Base-by-base conservation (phyloP, 768 basidiomycete genomes). In the Porphyrellus cyaneotinctus region DNA sequence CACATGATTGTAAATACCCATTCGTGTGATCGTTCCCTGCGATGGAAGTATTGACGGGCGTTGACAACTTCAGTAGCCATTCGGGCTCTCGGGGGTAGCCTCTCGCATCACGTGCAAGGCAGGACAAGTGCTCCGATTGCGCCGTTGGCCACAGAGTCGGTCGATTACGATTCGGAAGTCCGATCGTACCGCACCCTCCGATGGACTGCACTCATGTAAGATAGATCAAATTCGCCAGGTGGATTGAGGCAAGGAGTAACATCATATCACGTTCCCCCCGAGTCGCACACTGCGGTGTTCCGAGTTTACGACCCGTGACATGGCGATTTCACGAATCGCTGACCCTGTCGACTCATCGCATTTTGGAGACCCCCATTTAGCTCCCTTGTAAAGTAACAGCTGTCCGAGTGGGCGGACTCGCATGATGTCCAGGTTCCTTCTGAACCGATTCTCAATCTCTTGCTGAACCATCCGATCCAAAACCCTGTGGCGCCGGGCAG, bases 161-260 rank as follows among this genome's bases (percentile, higher is more conserved):
- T 39, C 37, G 6, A 14, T 18, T 15, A 20, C 3, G 10, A 7
- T 20, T 11, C 15, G 22, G 4, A 10, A 31, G 28, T 30, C 56
- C 57, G 57, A 54, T 44, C 7, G 18, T 31, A 43, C 35, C 51
- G 45, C 37, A 28, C 38, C 58, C 20, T 45, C 46, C 59, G 59
- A 47, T 45, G 35, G 15, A 8, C 18, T 36, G 11, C 28, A 24
- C 22, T 9, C 24, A 23, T 55, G 58, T 59, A 59, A 58, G 45
- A 41, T 20, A 20, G 9, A 6, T 41, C 22, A 41, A 15, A 42
- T 28, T 28, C 26, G 9, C 26, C 26, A 28, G 4, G 4, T 28
- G 5, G 36, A 37, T 20, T 7, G 35, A n/a, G 35, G 37, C 13
- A 14, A 13, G 14, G 37, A 10, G 37, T 8, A 10, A 22, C n/a